Percentiles rank a stretch among this genome's conserved stretches.
These are phyloP conservation scores for Endogone sp. DNA, from an alignment of 192 early-diverging fungal species.

Conservation along the genomic window DNA sequence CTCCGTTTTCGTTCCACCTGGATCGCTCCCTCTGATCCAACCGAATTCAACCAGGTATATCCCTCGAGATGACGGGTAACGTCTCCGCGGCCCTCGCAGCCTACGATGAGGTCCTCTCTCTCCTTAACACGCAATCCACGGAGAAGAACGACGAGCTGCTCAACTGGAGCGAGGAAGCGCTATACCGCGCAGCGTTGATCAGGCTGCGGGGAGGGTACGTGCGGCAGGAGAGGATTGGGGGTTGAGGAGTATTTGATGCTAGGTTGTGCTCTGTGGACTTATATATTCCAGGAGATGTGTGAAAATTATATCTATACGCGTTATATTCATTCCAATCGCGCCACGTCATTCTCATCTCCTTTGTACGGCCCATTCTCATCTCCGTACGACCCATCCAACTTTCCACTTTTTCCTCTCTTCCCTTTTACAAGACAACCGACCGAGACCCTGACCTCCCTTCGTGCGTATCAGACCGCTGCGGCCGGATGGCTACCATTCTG, in stretches of 20 bases:
- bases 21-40: not conserved
- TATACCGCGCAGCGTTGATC: slow-evolving; percentile 61
- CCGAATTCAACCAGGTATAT: slow-evolving; percentile 34
- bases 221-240: not conserved
- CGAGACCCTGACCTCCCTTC: slow-evolving; percentile 22
- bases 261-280: not conserved
- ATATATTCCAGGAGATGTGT: not conserved
- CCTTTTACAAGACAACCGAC: slow-evolving; percentile 6
- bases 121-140: slow-evolving; percentile 34
- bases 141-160: slow-evolving; percentile 46
- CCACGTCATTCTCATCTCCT: not conserved
- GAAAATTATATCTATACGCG: too few relatives aligned
- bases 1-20: not conserved
- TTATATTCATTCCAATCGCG: too few relatives aligned
- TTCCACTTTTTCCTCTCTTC: not conserved
- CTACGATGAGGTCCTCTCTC: slow-evolving; percentile 47
- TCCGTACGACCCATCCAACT: not conserved
- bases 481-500: slow-evolving; percentile 36
- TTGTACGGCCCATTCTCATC: not conserved
- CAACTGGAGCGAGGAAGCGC: slow-evolving; percentile 65
- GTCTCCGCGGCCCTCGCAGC: slow-evolving; percentile 34
- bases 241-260: not conserved
- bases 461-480: slow-evolving; percentile 35
- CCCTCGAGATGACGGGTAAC: slow-evolving; percentile 39
- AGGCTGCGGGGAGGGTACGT: slow-evolving; percentile 36